phyloP scores from a whole-genome alignment of 1,284 basidiomycete genomes.

The Pterula multifida region DNA sequence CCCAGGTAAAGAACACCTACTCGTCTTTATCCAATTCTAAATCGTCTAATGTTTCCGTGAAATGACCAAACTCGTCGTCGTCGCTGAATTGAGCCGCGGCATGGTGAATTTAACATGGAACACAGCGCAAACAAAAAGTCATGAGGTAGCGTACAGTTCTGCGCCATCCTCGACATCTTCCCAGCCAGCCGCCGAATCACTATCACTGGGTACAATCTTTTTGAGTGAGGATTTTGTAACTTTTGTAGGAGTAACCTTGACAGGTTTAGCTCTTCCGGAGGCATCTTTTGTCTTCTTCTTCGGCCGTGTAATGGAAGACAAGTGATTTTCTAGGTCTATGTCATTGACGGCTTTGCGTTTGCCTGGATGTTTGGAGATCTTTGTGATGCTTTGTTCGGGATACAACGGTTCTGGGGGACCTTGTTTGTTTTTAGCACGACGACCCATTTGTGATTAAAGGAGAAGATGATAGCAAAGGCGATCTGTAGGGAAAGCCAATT shows the following conservation, averaged over 20 bases:
- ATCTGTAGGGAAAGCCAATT: no score
- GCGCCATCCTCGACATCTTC: constrained; percentile 44
- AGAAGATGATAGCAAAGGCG: no score
- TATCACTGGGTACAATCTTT: constrained; percentile 17
- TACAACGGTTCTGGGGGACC: constrained; percentile 58
- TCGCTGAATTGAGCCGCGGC: constrained; percentile 26
- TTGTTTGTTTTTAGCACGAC: constrained; percentile 88
- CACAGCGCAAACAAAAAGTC: constrained; percentile 7
- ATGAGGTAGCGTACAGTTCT: constrained; percentile 20
- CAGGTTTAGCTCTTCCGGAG: constrained; percentile 18
- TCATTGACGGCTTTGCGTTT: constrained; percentile 60
- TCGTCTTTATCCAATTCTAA: constrained; percentile 26
- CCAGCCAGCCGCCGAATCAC: constrained; percentile 42
- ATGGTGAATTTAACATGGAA: constrained; percentile 5
- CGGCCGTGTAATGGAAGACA: constrained; percentile 22
- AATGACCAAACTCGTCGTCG: constrained; percentile 28
- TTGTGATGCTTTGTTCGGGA: constrained; percentile 14
- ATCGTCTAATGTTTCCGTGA: constrained; percentile 35
- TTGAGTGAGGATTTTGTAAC: constrained; percentile 14
- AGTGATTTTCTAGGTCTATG: constrained; percentile 22
- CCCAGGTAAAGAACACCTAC: constrained; percentile 19
- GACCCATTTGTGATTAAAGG: constrained; percentile 52
- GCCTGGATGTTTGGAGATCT: constrained; percentile 44
- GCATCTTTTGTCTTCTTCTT: constrained; percentile 47
- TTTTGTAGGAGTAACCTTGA: constrained; percentile 11